Base-by-base conservation (phyloP, 106 monocot genomes). In the Platanthera guangdongensis region DNA sequence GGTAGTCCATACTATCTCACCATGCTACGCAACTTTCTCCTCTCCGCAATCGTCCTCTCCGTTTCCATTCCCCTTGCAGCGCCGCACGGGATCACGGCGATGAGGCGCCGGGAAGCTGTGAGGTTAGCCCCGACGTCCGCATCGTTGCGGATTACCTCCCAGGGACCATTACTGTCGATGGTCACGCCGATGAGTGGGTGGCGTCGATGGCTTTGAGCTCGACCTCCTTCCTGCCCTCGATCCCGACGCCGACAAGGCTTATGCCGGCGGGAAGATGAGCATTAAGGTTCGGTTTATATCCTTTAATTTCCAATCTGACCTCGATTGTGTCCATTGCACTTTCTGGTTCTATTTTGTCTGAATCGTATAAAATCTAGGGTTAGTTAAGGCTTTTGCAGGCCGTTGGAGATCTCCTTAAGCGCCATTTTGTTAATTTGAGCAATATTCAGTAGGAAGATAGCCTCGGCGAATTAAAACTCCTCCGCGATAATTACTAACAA, bases 191-290 rank as follows among this genome's bases (percentile, higher is more conserved):
- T 30, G 99, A 99, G 52, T 99, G 99, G 99, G 49, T 19, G 86
- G 80, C 0, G 75, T 92, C 51, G 86, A 90, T 11, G 94, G 83
- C 2, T 79, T 82, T 47, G 88, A 99, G 75, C 84, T 92, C 74
- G 30, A 67, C 4, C 82, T 99, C 16, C 88, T 86, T 59, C 94
- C 99, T 6, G 99, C 99, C 1, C 86, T 99, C 55, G 99, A 99
- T 50, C 83, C 83, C 39, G 99, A 99, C 65, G 55, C 83, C n/a
- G 99, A 99, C 59, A 92, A 99, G 80, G 91, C 84, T 8, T 99
- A 94, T 81, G 25, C 60, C 25, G 94, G 84, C 73, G 99, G 99
- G 15, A 85, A 84, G 83, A 85, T 94, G 74, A 82, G 88, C 53
- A 85, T 99, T 8, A 99, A 94, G 92, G 99, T 99, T 51, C 4